Evolutionary conservation across 2,329 filamentous ascomycete species (phyloP).

Genomic region (Penicillium thymicola): DNA sequence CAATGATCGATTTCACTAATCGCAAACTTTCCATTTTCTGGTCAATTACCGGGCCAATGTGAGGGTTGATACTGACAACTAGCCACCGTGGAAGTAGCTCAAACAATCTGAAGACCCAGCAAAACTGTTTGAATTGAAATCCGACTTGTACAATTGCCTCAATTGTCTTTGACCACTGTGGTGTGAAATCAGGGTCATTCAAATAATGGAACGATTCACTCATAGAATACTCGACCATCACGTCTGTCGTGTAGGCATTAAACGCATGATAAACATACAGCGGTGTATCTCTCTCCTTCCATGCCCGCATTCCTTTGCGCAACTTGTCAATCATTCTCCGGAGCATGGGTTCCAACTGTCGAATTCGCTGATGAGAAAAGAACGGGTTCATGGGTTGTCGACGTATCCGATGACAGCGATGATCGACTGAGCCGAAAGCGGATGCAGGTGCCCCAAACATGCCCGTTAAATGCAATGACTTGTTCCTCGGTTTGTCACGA

Average conservation of each 20-base stretch:
- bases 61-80: conserved; percentile 20
- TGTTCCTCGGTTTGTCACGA: conserved; percentile 30
- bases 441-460: conserved; percentile 29
- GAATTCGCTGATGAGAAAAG: conserved; percentile 33
- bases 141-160: conserved; percentile 22
- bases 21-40: conserved; percentile 12
- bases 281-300: conserved; percentile 13
- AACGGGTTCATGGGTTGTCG: conserved; percentile 36
- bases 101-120: conserved; percentile 21
- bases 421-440: conserved; percentile 32
- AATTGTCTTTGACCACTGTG: conserved; percentile 31
- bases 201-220: conserved; percentile 31
- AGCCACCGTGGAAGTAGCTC: conserved; percentile 19
- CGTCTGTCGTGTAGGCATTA: conserved; percentile 40
- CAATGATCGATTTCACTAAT: conserved; percentile 11
- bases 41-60: conserved; percentile 12
- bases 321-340: conserved; percentile 25
- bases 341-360: conserved; percentile 23
- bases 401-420: conserved; percentile 31
- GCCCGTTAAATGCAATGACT: conserved; percentile 27
- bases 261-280: conserved; percentile 17
- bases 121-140: conserved; percentile 21
- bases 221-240: conserved; percentile 46
- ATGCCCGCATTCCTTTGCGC: conserved; percentile 21
- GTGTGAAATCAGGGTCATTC: conserved; percentile 30